A percentile compares a stretch with the other conserved stretches of the same genome.
These are phyloP conservation scores for Rhododendron griersonianum DNA, from an alignment of 148 eudicot genomes.

Conservation along the genomic window DNA sequence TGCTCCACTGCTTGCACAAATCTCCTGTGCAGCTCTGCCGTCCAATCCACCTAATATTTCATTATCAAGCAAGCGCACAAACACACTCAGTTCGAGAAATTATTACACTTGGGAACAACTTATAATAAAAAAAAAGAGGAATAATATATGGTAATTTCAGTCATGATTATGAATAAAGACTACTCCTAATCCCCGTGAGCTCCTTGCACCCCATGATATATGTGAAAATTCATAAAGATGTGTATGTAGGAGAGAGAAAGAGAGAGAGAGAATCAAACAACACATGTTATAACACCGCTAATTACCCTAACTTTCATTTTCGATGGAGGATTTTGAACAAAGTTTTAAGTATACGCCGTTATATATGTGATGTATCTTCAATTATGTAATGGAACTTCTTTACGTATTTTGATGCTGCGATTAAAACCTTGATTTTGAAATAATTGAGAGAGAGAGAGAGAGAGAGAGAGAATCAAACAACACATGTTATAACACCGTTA, in stretches of 20 bases:
- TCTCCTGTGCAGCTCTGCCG: constrained; percentile 92
- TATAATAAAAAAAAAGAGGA: background rate
- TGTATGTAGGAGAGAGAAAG: background rate
- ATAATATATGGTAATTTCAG: background rate
- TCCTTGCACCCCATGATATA: constrained; percentile 10
- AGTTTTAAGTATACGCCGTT: too few species aligned
- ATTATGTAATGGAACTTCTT: too few species aligned
- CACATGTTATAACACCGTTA: background rate
- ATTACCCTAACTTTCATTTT: background rate
- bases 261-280: background rate
- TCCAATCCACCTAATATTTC: constrained; percentile 82
- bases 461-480: background rate
- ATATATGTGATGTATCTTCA: too few species aligned
- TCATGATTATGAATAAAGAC: background rate
- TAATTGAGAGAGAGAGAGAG: background rate
- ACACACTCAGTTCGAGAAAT: constrained; percentile 20
- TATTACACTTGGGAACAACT: background rate
- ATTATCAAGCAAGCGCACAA: background rate
- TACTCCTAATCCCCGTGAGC: constrained; percentile 11
- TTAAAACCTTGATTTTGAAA: too few species aligned
- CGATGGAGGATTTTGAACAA: background rate
- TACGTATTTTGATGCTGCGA: too few species aligned
- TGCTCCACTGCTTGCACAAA: constrained; percentile 99
- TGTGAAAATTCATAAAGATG: constrained; percentile 8
- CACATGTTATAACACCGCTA: too few species aligned